Base-by-base conservation (phyloP, 2,329 filamentous ascomycete species). In the Claviceps arundinis region DNA sequence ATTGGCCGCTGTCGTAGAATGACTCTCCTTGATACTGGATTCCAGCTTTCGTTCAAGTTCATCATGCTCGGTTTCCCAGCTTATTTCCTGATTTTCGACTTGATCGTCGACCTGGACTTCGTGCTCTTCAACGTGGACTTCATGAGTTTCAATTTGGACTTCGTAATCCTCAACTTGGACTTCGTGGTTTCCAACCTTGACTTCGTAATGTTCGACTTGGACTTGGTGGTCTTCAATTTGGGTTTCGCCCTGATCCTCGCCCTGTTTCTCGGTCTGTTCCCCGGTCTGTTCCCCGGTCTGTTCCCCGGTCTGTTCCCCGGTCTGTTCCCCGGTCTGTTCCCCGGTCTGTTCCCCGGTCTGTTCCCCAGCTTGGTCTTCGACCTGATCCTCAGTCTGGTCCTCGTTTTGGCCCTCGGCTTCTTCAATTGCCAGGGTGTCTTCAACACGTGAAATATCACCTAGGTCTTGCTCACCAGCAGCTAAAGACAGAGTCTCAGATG, bases 31-130 rank as follows among this genome's bases (percentile, higher is more conserved):
- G 2, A 43, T 11, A 8, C 6, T 16, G 2, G 16, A 11, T 4
- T 46, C 49, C 13, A 38, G 38, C 3, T 16, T 38, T 50, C 26
- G 17, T 19, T 54, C 54, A n/a, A 54, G 52, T 2, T 60, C 55
- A n/a, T 45, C 54, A 17, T 57, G 53, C 2, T 60, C 56, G 6
- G 41, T 26, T 44, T 61, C 59, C 60, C 60, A 61, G 30, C 52
- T 57, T 5, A 61, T 61, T 48, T 61, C 60, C 30, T 55, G 50
- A 19, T 56, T 48, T 4, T 56, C 54, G 17, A 13, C 40, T 22
- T 41, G 50, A 26, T 55, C 48, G 8, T 55, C 54, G 19, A 24
- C 30, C 19, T 37, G 38, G 45, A 53, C 48, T 30, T 48, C 37
- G 5, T 42, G 4, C 24, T 55, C 52, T 3, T 45, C 44, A 8